These are phyloP conservation scores for Naganishia randhawae DNA, from an alignment of 768 basidiomycete genomes.

Conservation along the genomic window DNA sequence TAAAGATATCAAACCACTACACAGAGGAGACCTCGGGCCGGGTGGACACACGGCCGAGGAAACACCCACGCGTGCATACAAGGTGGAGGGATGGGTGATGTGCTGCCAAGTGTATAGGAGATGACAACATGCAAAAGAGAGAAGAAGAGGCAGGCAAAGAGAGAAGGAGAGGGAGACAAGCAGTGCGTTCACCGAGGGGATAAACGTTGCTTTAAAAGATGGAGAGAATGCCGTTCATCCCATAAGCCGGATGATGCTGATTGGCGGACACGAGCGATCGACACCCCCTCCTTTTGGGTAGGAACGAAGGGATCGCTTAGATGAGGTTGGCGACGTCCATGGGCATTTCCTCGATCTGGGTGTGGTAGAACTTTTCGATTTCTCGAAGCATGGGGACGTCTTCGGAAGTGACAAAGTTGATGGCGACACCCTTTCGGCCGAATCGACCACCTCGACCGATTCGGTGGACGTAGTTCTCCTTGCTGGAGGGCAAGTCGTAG, in stretches of 20 bases:
- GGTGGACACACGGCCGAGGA: not conserved
- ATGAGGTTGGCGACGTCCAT: slow-evolving; percentile 95
- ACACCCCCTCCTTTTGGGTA: slow-evolving; percentile 16
- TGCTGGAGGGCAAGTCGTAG: slow-evolving; percentile 71
- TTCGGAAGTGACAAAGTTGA: slow-evolving; percentile 89
- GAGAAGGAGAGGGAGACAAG: not conserved
- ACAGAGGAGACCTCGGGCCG: slow-evolving; percentile 1
- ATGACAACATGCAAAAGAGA: slow-evolving; percentile 15
- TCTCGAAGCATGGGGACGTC: slow-evolving; percentile 95
- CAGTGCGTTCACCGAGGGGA: not conserved
- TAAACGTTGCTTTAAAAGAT: not conserved
- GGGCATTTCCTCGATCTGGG: slow-evolving; percentile 81
- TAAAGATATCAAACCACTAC: slow-evolving; percentile 23
- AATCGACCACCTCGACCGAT: slow-evolving; percentile 99
- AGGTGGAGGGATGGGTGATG: not conserved
- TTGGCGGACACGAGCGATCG: not conserved
- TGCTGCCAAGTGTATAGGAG: slow-evolving; percentile 22
- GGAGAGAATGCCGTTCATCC: not conserved
- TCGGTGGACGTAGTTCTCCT: slow-evolving; percentile 98
- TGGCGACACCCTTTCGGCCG: slow-evolving; percentile 98
- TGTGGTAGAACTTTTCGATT: slow-evolving; percentile 89
- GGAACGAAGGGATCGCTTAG: slow-evolving; percentile 52
- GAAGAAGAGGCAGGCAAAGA: slow-evolving; percentile 1
- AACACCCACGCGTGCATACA: not conserved
- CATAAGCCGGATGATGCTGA: slow-evolving; percentile 7